Evolutionary conservation across 352 stramenopile species (phyloP), one percentile per base, ranked within the genome.

Genomic region (Elongisporangium prolatum): DNA sequence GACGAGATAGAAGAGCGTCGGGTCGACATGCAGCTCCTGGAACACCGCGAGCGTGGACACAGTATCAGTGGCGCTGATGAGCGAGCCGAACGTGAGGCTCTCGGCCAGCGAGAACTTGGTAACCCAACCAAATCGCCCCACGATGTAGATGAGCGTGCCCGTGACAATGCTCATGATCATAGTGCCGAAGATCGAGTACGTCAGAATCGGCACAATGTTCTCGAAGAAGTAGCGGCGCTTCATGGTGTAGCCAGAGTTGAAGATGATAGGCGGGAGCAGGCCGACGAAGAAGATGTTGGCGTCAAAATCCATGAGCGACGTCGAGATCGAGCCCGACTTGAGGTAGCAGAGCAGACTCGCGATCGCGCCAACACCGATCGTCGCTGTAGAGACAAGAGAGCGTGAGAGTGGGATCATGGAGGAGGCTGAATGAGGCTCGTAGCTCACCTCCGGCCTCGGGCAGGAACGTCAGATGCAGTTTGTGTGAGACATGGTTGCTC

Each of bases 61-160:
- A 11, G 93, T 93, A 72, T 98, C 95, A 8, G 93, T 98, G 17
- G 93, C 89, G 52, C 84, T 96, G 63, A 98, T 97, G 21, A 98
- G 70, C 7, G 88, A 91, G 11, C 91, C 90, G 67, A 98, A 98
- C 0, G 91, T 90, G 50, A 98, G 71, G 17, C 81, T 82, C 62
- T 98, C 93, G 7, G 88, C 80, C 21, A 98, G 82, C 49, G 80
- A 95, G 22, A 97, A 60, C 57, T 84, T 77, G 49, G 93, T 85
- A 17, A 80, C 69, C 68, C 72, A 76, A 6, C 76, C 67, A n/a
- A 87, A 65, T 51, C 89, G 72, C 0, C 80, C 86, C 34, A 88
- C 72, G 6, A 65, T 67, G 57, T 93, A 89, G 17, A 97, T 64
- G 17, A 95, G 57, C 4, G 91, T 59, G 9, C 80, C 94, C 2